These are phyloP conservation scores for Populus hybrid DNA, from an alignment of 441 rosid genomes.

Conservation along the genomic window DNA sequence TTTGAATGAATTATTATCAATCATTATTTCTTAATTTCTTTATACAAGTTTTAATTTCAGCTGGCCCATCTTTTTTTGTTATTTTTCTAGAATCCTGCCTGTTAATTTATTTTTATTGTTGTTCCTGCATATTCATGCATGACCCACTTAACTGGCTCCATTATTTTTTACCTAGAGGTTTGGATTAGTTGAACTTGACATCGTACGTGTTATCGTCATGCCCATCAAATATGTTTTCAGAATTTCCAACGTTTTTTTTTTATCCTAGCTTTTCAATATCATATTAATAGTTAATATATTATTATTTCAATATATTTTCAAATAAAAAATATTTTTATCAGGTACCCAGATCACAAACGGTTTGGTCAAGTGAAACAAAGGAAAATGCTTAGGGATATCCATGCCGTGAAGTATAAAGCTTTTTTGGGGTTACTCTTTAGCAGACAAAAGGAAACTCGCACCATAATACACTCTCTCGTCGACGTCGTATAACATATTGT, in stretches of 20 bases:
- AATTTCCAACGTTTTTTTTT: no score
- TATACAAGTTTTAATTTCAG: background rate
- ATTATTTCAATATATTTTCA: no score
- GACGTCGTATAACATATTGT: no score
- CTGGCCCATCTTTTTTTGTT: background rate
- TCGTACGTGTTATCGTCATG: no score
- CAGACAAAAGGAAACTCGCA: conserved; percentile 17
- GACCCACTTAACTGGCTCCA: background rate
- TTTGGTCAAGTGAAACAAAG: conserved; percentile 10
- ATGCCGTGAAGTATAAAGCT: background rate
- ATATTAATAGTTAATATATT: no score
- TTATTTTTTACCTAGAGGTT: background rate
- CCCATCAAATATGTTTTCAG: no score
- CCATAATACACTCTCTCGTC: background rate
- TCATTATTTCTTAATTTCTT: background rate
- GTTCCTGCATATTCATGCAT: background rate
- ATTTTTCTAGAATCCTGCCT: background rate
- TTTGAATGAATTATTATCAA: background rate
- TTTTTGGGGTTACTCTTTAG: conserved; percentile 10
- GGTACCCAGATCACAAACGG: background rate
- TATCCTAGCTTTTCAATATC: no score
- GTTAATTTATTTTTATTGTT: background rate
- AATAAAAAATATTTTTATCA: no score
- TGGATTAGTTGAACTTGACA: no score
- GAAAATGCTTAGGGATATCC: conserved; percentile 6